Evolutionary conservation across 31 red algal species (phyloP), one percentile per base, ranked within the genome.

Genomic region (Odonthalia washingtoniensis): DNA sequence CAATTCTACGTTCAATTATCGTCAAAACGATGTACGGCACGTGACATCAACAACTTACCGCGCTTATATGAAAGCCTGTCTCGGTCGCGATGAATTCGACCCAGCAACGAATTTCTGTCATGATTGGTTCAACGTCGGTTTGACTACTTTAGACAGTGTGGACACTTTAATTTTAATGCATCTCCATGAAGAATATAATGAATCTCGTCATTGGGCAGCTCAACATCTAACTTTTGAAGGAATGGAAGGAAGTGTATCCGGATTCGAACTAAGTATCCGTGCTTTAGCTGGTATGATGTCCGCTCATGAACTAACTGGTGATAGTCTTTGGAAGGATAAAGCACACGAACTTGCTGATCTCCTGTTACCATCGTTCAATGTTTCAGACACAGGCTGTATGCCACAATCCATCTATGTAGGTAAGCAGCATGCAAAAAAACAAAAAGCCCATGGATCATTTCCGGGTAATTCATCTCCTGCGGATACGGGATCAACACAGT

Each of bases 211-310:
- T 0, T 95, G 86, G 86, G 87, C 79, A 17, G 80, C 77, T 1
- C 30, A 61, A 24, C 41, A 40, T 5, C 74, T 91, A n/a, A 40
- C 43, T 2, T 77, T 84, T 34, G 34, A 64, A 3, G 41, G 49
- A 9, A 44, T 64, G 5, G 18, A 85, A 2, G 14, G 32, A 1
- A 60, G 6, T 4, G 88, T 91, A n/a, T 79, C 73, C 1, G 28
- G 85, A 52, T 95, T 95, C 64, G 92, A 95, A 40, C n/a, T 78
- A 49, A 62, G 75, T 16, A 95, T 95, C 52, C 87, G 87, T 37
- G 82, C 66, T 14, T 1, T 95, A 5, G 92, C 80, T 0, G 92
- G 87, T 14, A 57, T 95, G 36, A 89, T 81, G 40, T 86, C 81
- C 5, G 92, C 92, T 9, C 87, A 91, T 33, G 41, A 66, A 6